A percentile compares a stretch with the other conserved stretches of the same genome.
Conservation (phyloP, 257 asterid genomes). For the Nicotiana attenuata region DNA sequence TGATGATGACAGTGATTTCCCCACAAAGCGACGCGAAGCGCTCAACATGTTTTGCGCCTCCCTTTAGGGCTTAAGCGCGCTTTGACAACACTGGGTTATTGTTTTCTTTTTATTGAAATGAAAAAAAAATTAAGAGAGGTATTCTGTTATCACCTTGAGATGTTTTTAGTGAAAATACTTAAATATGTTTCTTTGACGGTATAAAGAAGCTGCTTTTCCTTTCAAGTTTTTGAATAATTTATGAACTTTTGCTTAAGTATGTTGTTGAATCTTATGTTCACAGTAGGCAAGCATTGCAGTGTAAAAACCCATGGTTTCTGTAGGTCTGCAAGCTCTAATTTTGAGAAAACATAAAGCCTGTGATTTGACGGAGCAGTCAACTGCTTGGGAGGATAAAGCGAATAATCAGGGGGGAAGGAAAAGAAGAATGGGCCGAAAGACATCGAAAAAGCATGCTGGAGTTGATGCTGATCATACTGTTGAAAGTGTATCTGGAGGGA, state of each 20-base stretch:
- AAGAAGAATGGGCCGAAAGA: slow-evolving; percentile 58
- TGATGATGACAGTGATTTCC: too few species aligned
- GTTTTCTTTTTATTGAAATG: too few species aligned
- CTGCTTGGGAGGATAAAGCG: slow-evolving; percentile 33
- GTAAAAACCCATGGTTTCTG: slow-evolving; percentile 38
- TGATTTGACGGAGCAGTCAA: slow-evolving; percentile 13
- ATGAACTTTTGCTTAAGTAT: neutral
- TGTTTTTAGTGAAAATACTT: neutral
- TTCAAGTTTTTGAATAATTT: neutral
- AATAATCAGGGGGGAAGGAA: slow-evolving; percentile 22
- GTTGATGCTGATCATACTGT: slow-evolving; percentile 30
- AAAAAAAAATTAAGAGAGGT: neutral
- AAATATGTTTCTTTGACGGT: neutral
- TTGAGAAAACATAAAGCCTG: slow-evolving; percentile 30
- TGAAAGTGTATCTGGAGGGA: slow-evolving; percentile 27
- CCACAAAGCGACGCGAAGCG: too few species aligned
- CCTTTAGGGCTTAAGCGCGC: too few species aligned
- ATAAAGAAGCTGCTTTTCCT: neutral
- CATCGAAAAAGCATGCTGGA: slow-evolving; percentile 32
- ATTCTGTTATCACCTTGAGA: neutral
- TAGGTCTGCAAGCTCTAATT: slow-evolving; percentile 51
- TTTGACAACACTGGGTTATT: too few species aligned
- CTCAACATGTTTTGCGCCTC: too few species aligned
- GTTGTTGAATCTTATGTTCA: neutral
- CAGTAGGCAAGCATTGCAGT: neutral